Evolutionary conservation across 164 flowering plant genomes (phyloP), one percentile per base, ranked within the genome.

Genomic region (Tetrastigma voinierianum): DNA sequence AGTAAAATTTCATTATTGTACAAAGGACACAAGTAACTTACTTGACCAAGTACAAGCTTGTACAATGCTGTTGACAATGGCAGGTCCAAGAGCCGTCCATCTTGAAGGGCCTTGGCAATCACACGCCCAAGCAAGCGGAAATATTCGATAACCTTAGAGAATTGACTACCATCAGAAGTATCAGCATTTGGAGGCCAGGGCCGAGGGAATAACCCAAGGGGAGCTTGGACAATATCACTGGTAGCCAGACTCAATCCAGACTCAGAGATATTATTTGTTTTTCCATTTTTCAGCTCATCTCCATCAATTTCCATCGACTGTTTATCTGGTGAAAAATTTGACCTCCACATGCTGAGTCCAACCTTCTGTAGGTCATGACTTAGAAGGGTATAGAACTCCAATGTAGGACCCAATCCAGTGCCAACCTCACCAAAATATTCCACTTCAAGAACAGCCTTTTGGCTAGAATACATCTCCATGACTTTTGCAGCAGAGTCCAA

Each of bases 361-460:
- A 67, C 82, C 70, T 85, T 93, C 63, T 91, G 99, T 45, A 96
- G 79, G 70, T 96, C 98, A 59, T 87, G 97, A 77, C 98, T 93
- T 66, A 96, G 59, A 57, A 96, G n/a, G 90, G 99, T 96, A 69
- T 96, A n/a, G 67, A 96, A 96, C 82, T 96, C n/a, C 57, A 96
- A 73, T 10, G 99, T 96, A 0, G 99, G 99, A 66, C 99, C 99
- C 73, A 96, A 76, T 10, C 99, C 99, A 48, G 98, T 96, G 48
- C 99, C 99, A 68, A 96, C 97, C 72, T 96, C 99, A 71, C 98
- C 99, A 80, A 93, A 92, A 76, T 96, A 96, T 73, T 96, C 99
- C 8, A 96, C 98, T 79, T 96, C 99, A 51, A 96, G 97, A 55
- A 93, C 93, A 72, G 96, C 96, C 77, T 90, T 96, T 60, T 93